Percentiles rank a stretch among this genome's conserved stretches.
phyloP scores from a whole-genome alignment of 441 rosid species.

The Isatis lusitanica region DNA sequence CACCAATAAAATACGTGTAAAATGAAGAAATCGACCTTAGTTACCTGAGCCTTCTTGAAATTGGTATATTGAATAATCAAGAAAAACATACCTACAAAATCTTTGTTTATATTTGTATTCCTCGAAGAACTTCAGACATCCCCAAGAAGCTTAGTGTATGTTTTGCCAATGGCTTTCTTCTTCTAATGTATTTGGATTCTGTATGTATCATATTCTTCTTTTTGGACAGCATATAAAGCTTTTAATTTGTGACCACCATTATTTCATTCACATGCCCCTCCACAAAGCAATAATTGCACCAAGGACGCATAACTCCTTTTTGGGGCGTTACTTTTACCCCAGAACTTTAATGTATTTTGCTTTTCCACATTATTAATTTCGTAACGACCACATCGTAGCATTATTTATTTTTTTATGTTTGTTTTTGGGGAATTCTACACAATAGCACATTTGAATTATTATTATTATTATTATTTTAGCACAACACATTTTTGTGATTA shows the following conservation, averaged over 20 bases:
- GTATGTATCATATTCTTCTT: background rate
- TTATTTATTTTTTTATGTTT: too few relatives aligned
- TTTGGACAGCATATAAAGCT: slow-evolving; percentile 21
- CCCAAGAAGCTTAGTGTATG: slow-evolving; percentile 14
- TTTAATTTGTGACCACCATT: slow-evolving; percentile 30
- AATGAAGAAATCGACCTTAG: background rate
- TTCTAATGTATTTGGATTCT: slow-evolving; percentile 2
- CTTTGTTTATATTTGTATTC: slow-evolving; percentile 12
- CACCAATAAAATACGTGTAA: slow-evolving; percentile 14
- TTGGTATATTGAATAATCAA: background rate
- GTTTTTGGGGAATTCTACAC: too few relatives aligned
- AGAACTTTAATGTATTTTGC: background rate
- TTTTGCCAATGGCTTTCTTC: slow-evolving; percentile 22
- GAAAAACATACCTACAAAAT: slow-evolving; percentile 21
- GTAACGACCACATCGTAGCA: too few relatives aligned
- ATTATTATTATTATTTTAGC: too few relatives aligned
- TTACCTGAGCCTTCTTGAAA: background rate
- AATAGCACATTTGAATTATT: too few relatives aligned
- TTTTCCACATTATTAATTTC: background rate
- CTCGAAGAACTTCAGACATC: slow-evolving; percentile 6
- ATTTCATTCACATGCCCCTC: slow-evolving; percentile 32
- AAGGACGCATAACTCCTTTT: slow-evolving; percentile 4
- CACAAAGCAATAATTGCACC: slow-evolving; percentile 29
- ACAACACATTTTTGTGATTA: too few relatives aligned
- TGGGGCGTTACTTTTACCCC: slow-evolving; percentile 8